Evolutionary conservation across 768 basidiomycete species (phyloP).

Genomic region (Termitomyces sp.): DNA sequence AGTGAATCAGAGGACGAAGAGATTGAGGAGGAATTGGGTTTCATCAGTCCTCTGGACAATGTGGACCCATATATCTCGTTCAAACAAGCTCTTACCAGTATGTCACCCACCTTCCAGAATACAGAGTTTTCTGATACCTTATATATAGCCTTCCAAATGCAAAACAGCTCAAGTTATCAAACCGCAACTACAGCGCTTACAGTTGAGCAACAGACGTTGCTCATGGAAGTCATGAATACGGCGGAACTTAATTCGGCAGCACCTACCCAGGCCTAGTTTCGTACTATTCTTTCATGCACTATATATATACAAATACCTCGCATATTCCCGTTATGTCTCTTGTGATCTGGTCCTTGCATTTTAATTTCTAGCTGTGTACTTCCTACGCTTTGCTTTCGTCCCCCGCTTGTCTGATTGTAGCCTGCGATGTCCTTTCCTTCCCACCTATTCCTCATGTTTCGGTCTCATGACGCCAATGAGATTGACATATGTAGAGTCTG

Average conservation of each 20-base stretch:
- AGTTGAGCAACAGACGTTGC: conserved; percentile 70
- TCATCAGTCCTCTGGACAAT: conserved; percentile 76
- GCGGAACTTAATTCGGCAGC: conserved; percentile 38
- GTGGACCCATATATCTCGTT: conserved; percentile 77
- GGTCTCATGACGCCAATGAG: neutral
- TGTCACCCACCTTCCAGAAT: conserved; percentile 16
- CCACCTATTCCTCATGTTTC: neutral
- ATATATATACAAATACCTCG: conserved; percentile 4
- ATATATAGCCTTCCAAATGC: conserved; percentile 64
- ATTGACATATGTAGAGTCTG: neutral
- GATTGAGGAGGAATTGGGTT: conserved; percentile 81
- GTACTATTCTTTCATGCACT: neutral
- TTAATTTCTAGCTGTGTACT: conserved; percentile 4
- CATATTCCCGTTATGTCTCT: conserved; percentile 11
- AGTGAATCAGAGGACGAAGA: conserved; percentile 50
- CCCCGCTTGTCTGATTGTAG: conserved; percentile 4
- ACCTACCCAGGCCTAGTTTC: conserved; percentile 1
- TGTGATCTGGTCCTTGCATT: conserved; percentile 7
- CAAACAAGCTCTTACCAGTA: conserved; percentile 74
- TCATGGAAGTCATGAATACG: conserved; percentile 82
- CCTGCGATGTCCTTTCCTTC: conserved; percentile 2
- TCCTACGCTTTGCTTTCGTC: conserved; percentile 4
- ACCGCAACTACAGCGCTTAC: conserved; percentile 64
- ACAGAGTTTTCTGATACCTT: neutral
- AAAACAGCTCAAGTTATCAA: conserved; percentile 64